A percentile compares a stretch with the other conserved stretches of the same genome.
phyloP scores from a whole-genome alignment of 2,329 filamentous ascomycete genomes.

The Eutypella sp. region DNA sequence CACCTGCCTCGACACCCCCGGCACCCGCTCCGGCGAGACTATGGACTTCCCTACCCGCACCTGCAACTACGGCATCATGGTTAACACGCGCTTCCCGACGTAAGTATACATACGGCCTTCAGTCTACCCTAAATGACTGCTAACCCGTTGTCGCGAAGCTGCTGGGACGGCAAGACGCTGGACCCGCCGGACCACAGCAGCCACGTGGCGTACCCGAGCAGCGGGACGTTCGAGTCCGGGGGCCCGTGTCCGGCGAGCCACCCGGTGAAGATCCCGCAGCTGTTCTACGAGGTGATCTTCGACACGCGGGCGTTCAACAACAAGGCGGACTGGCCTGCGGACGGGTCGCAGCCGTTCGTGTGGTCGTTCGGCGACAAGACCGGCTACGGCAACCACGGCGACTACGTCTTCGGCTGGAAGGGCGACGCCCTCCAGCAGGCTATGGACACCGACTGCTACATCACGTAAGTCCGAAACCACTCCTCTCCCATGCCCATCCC shows the following conservation, averaged over 20 bases:
- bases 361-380: slow-evolving; percentile 20
- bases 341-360: slow-evolving; percentile 21
- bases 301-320: slow-evolving; percentile 26
- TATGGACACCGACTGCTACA: slow-evolving; percentile 27
- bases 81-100: slow-evolving; percentile 40
- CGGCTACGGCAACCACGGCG: slow-evolving; percentile 30
- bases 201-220: slow-evolving; percentile 45
- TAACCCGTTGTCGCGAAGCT: slow-evolving; percentile 30
- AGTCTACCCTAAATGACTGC: too few species aligned
- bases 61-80: slow-evolving; percentile 38
- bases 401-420: slow-evolving; percentile 32
- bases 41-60: slow-evolving; percentile 32
- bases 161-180: slow-evolving; percentile 50
- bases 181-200: slow-evolving; percentile 44
- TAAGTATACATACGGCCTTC: too few species aligned
- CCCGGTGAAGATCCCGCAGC: slow-evolving; percentile 46
- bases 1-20: slow-evolving; percentile 35
- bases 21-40: slow-evolving; percentile 33
- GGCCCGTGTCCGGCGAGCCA: slow-evolving; percentile 37
- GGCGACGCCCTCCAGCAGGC: slow-evolving; percentile 27
- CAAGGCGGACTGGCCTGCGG: slow-evolving; percentile 19
- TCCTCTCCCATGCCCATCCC: too few species aligned
- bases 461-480: too few species aligned
- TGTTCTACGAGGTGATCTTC: slow-evolving; percentile 55
- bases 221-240: not conserved